Base-by-base conservation (phyloP, 768 basidiomycete genomes). In the Serpula lacrymans region DNA sequence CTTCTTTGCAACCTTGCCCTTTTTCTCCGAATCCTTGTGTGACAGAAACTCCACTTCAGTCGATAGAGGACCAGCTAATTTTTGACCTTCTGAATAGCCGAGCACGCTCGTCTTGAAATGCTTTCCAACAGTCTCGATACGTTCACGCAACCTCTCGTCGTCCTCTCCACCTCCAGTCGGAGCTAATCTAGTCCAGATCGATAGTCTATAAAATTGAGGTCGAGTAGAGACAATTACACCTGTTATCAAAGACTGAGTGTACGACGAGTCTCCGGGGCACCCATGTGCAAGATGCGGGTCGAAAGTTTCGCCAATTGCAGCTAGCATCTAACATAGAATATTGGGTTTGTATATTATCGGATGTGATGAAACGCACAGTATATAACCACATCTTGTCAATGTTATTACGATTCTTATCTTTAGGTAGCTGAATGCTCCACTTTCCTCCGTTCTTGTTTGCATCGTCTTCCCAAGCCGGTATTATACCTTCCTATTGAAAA, bases 351-450 rank as follows among this genome's bases (percentile, higher is more conserved):
- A 14, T 14, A 6, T 14, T 14, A 7, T n/a, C 31, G 12, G 6
- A 17, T 27, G 31, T 34, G 34, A 18, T 22, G 39, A 43, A 27
- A 62, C 65, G 29, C 60, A 96, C 95, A 37, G 96, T 99, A 68
- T 93, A 94, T 40, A 99, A 75, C 96, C 96, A 99, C 87, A 94
- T 92, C 62, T 82, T 85, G 63, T 99, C 95, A 36, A 99, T 84
- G 37, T 78, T 67, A 21, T 46, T 54, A 35, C 87, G 75, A 60
- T 89, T 95, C 71, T 97, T 98, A 55, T 97, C 95, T 64, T 87
- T 85, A 17, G 96, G 96, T 17, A 99, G 69, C 63, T 99, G 96
- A 47, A 98, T 92, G 57, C 87, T 88, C 96, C 96, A 99, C 70
- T 99, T 99, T 35, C 96, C 96, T 38, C 96, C 96, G 49, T 87